These are phyloP conservation scores for Senecio squalidus DNA, from an alignment of 140 eudicot species.

Conservation along the genomic window DNA sequence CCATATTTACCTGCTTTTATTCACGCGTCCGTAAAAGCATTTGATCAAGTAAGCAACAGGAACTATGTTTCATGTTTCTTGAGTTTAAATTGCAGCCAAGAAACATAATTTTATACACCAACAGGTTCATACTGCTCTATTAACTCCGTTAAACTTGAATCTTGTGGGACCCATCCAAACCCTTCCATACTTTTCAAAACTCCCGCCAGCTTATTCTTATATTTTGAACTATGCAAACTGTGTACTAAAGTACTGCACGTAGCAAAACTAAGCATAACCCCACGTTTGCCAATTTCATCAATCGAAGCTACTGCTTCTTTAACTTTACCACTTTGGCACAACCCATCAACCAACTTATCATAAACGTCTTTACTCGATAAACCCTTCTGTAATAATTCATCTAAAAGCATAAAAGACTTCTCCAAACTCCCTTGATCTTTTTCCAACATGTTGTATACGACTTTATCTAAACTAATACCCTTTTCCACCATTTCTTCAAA, in stretches of 20 bases:
- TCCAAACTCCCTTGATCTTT: slow-evolving; percentile 55
- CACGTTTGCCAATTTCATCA: slow-evolving; percentile 58
- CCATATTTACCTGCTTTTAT: slow-evolving; percentile 14
- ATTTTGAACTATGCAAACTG: slow-evolving; percentile 46
- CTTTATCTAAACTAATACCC: slow-evolving; percentile 74
- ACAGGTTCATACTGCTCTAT: slow-evolving; percentile 20
- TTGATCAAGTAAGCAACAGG: slow-evolving; percentile 7
- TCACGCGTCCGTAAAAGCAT: slow-evolving; percentile 7
- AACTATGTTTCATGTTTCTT: slow-evolving; percentile 17
- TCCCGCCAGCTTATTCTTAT: slow-evolving; percentile 39
- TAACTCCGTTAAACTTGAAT: slow-evolving; percentile 41
- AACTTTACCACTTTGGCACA: slow-evolving; percentile 45
- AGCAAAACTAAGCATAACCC: slow-evolving; percentile 52
- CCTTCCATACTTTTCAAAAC: slow-evolving; percentile 55
- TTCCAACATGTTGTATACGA: slow-evolving; percentile 42
- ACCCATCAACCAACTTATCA: slow-evolving; percentile 39
- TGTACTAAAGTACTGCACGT: slow-evolving; percentile 46
- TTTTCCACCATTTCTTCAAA: slow-evolving; percentile 60
- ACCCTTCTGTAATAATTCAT: slow-evolving; percentile 49
- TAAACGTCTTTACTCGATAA: slow-evolving; percentile 37
- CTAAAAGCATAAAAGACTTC: slow-evolving; percentile 44
- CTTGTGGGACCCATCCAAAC: slow-evolving; percentile 61
- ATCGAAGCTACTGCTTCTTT: slow-evolving; percentile 40
- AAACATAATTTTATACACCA: slow-evolving; percentile 34
- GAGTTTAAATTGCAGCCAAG: slow-evolving; percentile 24